Percentiles rank a stretch among this genome's conserved stretches.
Conservation (phyloP, 495 filamentous ascomycete genomes). For the Hypoxylon crocopeplum region DNA sequence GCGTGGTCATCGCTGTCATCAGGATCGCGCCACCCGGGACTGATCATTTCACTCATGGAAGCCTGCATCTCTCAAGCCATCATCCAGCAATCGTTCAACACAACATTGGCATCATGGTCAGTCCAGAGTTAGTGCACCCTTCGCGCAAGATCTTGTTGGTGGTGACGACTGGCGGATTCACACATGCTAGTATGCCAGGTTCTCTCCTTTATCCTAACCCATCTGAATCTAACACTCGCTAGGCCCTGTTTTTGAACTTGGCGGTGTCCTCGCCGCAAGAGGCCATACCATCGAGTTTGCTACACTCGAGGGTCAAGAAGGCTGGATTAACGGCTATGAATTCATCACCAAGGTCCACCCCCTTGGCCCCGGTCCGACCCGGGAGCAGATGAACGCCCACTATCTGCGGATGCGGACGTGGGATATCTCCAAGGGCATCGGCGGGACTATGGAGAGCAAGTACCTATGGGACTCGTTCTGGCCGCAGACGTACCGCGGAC, state of each 20-base stretch:
- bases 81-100: too few species aligned
- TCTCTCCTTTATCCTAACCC: background rate
- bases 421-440: constrained; percentile 40
- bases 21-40: too few species aligned
- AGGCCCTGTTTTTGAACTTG: constrained; percentile 49
- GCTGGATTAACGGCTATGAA: constrained; percentile 39
- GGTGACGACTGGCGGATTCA: constrained; percentile 19
- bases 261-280: constrained; percentile 42
- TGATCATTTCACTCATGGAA: too few species aligned
- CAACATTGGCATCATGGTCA: background rate
- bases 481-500: constrained; percentile 43
- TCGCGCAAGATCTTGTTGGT: background rate
- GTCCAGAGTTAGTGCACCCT: too few species aligned
- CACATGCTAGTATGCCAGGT: constrained; percentile 8
- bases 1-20: too few species aligned
- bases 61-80: too few species aligned
- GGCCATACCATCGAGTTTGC: constrained; percentile 50
- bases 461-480: constrained; percentile 48
- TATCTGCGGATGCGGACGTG: constrained; percentile 43
- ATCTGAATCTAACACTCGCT: background rate
- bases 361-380: constrained; percentile 28
- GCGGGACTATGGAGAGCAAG: constrained; percentile 40
- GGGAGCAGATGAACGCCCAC: constrained; percentile 23
- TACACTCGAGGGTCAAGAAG: constrained; percentile 46
- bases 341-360: constrained; percentile 37